Evolutionary conservation across 495 filamentous ascomycete genomes (phyloP), one percentile per base, ranked within the genome.

Genomic region (Xylaria telfairii): DNA sequence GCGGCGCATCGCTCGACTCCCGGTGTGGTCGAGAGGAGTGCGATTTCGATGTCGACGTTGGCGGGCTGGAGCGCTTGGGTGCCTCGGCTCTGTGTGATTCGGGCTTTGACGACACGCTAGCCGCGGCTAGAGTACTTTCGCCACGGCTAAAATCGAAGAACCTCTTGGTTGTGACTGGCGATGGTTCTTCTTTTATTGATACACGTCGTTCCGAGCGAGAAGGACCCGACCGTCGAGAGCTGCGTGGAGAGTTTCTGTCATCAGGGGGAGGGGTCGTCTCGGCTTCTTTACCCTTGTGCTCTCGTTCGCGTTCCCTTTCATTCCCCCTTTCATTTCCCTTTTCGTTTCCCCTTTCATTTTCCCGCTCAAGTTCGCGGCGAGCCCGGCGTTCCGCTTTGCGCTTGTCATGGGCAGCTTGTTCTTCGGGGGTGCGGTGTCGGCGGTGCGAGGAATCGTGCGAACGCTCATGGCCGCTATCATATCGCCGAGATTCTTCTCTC

Each of bases 391-490:
- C 70, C 67, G 74, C 82, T 76, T 80, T 85, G 44, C 80, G 80
- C 72, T 72, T 79, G 15, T 84, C 83, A 69, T 83, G 81, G 17
- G 78, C 81, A 34, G 76, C 79, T 69, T 83, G 82, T 66, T 84
- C 81, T 71, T 85, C 82, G 4, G 81, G 79, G 6, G 81, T 83
- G 57, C 83, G 82, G 44, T 75, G 73, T 44, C 69, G 76, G 2
- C 73, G 74, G 42, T 66, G 68, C 13, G 79, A 77, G 42, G 76
- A 76, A 47, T 71, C 72, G 56, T 72, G 76, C 46, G 72, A 77
- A 24, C 67, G 76, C 28, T 79, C 78, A 57, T 76, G 71, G 15
- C 79, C 78, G 61, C 77, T 80, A 51, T 82, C 81, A 39, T 78
- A 74, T 61, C 73, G 73, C 63, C 75, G 57, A 2, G 41, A n/a